Conservation (phyloP, 164 flowering plant genomes). For the Aristolochia californica region DNA sequence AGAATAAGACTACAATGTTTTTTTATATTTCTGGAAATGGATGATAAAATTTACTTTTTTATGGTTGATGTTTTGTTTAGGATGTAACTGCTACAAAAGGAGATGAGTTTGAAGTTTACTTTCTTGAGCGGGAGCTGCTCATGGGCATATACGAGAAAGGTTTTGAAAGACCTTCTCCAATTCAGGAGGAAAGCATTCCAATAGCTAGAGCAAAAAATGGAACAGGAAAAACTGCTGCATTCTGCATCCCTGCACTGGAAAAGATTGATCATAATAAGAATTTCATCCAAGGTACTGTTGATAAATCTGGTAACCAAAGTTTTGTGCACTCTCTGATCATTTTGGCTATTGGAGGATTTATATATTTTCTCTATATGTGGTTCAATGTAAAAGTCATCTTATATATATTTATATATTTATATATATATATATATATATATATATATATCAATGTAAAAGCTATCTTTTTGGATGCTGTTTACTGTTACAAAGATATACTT, state of each 20-base stretch:
- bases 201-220: constrained; percentile 99
- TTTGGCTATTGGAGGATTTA: no score
- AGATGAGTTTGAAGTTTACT: constrained; percentile 98
- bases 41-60: no score
- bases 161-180: constrained; percentile 96
- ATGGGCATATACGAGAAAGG: constrained; percentile 99
- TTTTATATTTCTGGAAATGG: no score
- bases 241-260: constrained; percentile 96
- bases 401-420: no score
- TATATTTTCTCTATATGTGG: no score
- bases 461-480: no score
- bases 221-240: constrained; percentile 98
- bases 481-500: no score
- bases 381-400: no score
- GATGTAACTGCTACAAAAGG: constrained; percentile 99
- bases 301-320: neutral
- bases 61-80: constrained; percentile 23
- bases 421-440: no score
- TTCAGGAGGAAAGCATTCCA: constrained; percentile 99
- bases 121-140: constrained; percentile 87
- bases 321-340: no score
- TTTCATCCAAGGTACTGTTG: constrained; percentile 77
- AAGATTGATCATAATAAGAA: constrained; percentile 92
- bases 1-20: neutral
- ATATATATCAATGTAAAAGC: no score